phyloP scores from a whole-genome alignment of 495 filamentous ascomycete species.

The Hyaloscypha bicolor region DNA sequence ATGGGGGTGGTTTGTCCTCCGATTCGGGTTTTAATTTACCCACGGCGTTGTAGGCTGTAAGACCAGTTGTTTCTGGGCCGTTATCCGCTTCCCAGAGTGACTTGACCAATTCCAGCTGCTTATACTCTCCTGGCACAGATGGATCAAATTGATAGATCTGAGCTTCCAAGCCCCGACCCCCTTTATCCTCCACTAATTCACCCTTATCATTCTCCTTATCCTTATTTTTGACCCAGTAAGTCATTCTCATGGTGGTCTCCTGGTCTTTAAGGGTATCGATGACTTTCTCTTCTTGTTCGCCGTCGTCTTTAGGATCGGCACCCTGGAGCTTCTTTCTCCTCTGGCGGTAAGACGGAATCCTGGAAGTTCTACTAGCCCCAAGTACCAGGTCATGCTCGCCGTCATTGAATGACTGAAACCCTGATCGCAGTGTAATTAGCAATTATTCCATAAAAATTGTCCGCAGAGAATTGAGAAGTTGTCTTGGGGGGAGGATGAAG shows the following conservation, averaged over 20 bases:
- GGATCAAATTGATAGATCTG: neutral
- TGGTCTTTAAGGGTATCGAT: neutral
- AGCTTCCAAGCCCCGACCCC: neutral
- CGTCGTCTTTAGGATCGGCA: neutral
- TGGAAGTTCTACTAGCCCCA: neutral
- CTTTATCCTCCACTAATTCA: neutral
- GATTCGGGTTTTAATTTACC: neutral
- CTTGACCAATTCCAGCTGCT: neutral
- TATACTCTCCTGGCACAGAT: neutral
- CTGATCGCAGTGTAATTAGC: neutral
- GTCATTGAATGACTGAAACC: constrained; percentile 15
- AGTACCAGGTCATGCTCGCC: neutral
- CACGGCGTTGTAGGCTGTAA: neutral
- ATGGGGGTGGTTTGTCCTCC: neutral
- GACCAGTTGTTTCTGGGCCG: neutral
- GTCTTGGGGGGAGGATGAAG: neutral
- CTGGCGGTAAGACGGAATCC: neutral
- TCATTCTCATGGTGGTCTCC: neutral
- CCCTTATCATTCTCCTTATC: neutral
- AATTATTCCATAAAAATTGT: neutral
- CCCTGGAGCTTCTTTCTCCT: neutral
- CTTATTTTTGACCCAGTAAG: neutral
- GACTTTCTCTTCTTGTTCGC: neutral
- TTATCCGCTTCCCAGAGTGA: neutral
- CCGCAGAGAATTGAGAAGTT: neutral